These are phyloP conservation scores for Chaetomiaceae sp. DNA, from an alignment of 2,329 filamentous ascomycete genomes.

Conservation along the genomic window DNA sequence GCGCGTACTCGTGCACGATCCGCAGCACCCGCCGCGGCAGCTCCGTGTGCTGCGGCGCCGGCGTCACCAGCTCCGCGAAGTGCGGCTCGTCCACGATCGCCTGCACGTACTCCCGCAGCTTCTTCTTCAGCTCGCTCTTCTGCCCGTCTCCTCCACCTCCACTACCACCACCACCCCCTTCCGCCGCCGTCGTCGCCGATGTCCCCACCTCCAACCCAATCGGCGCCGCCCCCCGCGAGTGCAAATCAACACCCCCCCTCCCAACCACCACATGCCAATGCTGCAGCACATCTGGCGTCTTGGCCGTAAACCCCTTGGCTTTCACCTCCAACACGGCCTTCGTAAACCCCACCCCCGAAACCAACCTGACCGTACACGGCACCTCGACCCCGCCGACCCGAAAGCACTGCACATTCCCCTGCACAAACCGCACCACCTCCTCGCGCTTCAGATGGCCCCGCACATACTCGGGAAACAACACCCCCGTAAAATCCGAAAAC, in stretches of 20 bases:
- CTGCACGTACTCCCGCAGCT: conserved; percentile 44
- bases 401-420: conserved; percentile 44
- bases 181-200: conserved; percentile 47
- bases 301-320: conserved; percentile 48
- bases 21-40: conserved; percentile 42
- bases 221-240: conserved; percentile 39
- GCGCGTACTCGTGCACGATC: conserved; percentile 44
- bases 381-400: conserved; percentile 35
- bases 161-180: conserved; percentile 29
- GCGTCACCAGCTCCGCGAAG: conserved; percentile 47
- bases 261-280: conserved; percentile 44
- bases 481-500: conserved; percentile 48
- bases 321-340: conserved; percentile 38
- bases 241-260: conserved; percentile 35
- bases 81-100: conserved; percentile 41
- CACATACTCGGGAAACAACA: conserved; percentile 48
- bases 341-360: conserved; percentile 40
- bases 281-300: conserved; percentile 40
- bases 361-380: conserved; percentile 42
- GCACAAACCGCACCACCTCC: conserved; percentile 42
- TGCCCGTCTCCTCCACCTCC: conserved; percentile 24
- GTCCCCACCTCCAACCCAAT: conserved; percentile 42
- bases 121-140: conserved; percentile 41
- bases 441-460: conserved; percentile 46
- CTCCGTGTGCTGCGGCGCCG: conserved; percentile 37